Evolutionary conservation across 2,329 filamentous ascomycete genomes (phyloP).

Genomic region (Diaporthe vaccinii): DNA sequence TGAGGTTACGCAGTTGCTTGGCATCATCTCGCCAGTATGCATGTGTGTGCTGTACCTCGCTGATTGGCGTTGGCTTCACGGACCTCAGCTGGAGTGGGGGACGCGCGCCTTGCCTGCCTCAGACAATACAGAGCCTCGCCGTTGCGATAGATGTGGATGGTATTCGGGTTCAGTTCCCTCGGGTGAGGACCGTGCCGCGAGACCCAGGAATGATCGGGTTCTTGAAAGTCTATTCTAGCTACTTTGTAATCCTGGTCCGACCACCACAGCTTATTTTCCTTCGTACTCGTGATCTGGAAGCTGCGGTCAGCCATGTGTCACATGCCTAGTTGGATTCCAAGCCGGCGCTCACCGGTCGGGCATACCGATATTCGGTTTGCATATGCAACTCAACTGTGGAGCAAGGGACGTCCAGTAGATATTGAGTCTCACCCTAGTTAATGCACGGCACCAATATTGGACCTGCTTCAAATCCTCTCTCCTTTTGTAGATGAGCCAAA

Average conservation of each 20-base stretch:
- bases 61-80: neutral
- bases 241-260: neutral
- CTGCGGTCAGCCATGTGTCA: neutral
- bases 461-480: too few relatives aligned
- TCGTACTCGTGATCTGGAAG: neutral
- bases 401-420: too few relatives aligned
- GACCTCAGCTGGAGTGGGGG: too few relatives aligned
- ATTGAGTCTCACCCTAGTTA: too few relatives aligned
- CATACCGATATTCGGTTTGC: too few relatives aligned
- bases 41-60: neutral
- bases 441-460: too few relatives aligned
- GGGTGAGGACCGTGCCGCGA: too few relatives aligned
- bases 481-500: too few relatives aligned
- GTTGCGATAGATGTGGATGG: neutral
- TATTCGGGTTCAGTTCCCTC: too few relatives aligned
- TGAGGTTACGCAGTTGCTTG: neutral
- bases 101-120: neutral
- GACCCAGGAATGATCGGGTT: neutral
- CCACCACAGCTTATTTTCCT: neutral
- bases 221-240: neutral
- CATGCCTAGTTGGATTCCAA: neutral
- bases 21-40: neutral
- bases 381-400: too few relatives aligned
- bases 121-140: neutral
- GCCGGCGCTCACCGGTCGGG: too few relatives aligned